Percentiles rank a stretch among this genome's conserved stretches.
phyloP scores from a whole-genome alignment of 2,329 filamentous ascomycete genomes.

The Fonsecaea pedrosoi region DNA sequence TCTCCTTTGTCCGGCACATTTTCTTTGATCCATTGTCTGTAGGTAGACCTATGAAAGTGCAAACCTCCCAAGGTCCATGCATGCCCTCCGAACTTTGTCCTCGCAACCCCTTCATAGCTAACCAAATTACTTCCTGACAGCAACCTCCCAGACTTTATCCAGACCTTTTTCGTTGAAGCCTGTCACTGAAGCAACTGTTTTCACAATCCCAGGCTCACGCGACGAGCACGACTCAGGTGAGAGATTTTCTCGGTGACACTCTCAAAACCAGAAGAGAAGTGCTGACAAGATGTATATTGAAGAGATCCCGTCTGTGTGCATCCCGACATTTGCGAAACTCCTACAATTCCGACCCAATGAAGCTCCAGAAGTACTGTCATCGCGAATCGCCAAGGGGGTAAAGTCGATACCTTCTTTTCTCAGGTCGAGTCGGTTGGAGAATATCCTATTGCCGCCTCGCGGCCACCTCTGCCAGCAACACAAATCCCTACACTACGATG shows the following conservation, averaged over 20 bases:
- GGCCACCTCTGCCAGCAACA: constrained; percentile 36
- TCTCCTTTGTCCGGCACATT: neutral
- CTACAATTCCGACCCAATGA: constrained; percentile 32
- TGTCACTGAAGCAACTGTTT: neutral
- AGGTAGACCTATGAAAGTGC: neutral
- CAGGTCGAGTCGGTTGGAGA: constrained; percentile 38
- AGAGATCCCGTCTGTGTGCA: constrained; percentile 25
- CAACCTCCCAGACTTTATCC: neutral
- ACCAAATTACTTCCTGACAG: neutral
- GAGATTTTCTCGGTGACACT: neutral
- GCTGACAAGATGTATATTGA: constrained; percentile 34
- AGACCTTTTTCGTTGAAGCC: neutral
- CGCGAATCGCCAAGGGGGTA: constrained; percentile 31
- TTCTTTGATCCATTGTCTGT: constrained; percentile 2
- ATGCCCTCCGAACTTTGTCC: neutral
- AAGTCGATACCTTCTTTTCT: constrained; percentile 31
- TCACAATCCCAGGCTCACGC: neutral
- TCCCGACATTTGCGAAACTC: constrained; percentile 26
- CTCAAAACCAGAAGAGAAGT: neutral
- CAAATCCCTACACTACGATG: constrained; percentile 33
- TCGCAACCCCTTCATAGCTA: neutral
- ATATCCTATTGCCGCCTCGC: constrained; percentile 30
- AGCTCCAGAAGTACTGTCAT: constrained; percentile 12
- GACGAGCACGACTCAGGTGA: constrained; percentile 7
- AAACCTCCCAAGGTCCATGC: neutral